These are phyloP conservation scores for Candida quercuum DNA, from an alignment of 805 yeast species.

Conservation along the genomic window DNA sequence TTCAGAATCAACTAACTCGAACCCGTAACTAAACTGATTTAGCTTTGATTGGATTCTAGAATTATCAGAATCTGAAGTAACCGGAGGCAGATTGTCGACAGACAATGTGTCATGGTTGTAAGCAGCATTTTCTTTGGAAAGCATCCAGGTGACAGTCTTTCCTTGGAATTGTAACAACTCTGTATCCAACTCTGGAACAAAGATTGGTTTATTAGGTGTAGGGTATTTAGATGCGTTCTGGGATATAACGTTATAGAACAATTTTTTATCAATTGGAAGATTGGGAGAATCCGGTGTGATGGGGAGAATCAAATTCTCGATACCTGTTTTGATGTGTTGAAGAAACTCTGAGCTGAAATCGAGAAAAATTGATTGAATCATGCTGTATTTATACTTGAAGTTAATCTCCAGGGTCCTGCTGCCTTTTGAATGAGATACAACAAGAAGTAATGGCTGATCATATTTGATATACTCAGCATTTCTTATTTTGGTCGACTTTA, in stretches of 20 bases:
- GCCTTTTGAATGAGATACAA: neutral
- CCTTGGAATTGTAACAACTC: constrained; percentile 45
- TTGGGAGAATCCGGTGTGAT: too few relatives aligned
- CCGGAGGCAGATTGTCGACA: constrained; percentile 22
- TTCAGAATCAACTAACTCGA: constrained; percentile 29
- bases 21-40: constrained; percentile 47
- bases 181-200: constrained; percentile 39
- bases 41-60: constrained; percentile 26
- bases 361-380: constrained; percentile 9
- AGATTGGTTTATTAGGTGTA: constrained; percentile 6
- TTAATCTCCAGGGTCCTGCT: neutral
- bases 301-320: too few relatives aligned
- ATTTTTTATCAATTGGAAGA: constrained; percentile 17
- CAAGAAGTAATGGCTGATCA: neutral
- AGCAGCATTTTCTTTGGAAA: constrained; percentile 41
- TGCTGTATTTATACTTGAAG: constrained; percentile 6
- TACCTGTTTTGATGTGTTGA: constrained; percentile 2
- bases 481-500: neutral
- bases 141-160: constrained; percentile 52
- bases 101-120: constrained; percentile 26
- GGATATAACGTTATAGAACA: constrained; percentile 47
- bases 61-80: constrained; percentile 14
- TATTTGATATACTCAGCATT: neutral
- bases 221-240: constrained; percentile 32
- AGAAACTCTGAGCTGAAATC: constrained; percentile 4